Evolutionary conservation across 2,329 filamentous ascomycete species (phyloP).

Genomic region (Phoma sp.): DNA sequence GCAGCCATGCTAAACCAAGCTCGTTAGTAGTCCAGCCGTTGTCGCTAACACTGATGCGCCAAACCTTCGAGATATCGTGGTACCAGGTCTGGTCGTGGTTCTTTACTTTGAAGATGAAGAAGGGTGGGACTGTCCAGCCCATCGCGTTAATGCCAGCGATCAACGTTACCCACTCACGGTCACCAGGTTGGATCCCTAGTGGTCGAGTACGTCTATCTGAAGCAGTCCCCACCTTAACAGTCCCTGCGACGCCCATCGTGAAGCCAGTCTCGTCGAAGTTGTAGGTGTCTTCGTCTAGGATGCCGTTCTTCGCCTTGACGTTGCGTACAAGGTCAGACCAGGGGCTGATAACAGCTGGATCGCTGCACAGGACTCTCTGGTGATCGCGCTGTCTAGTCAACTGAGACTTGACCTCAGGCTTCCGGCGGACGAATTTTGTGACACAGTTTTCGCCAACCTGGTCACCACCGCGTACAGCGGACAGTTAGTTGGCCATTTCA

Average conservation of each 20-base stretch:
- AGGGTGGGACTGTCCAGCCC: constrained; percentile 19
- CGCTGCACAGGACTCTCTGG: too few relatives aligned
- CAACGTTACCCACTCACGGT: constrained; percentile 22
- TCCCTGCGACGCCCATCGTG: too few relatives aligned
- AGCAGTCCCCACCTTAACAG: too few relatives aligned
- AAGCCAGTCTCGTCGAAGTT: too few relatives aligned
- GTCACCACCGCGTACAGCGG: too few relatives aligned
- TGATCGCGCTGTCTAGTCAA: constrained; percentile 7
- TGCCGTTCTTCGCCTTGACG: constrained; percentile 17
- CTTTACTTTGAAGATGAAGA: constrained; percentile 21
- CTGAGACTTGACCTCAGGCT: constrained; percentile 12
- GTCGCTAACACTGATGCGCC: constrained; percentile 34
- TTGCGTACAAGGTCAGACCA: constrained; percentile 22
- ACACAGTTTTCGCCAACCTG: constrained; percentile 18
- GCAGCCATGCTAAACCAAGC: constrained; percentile 43
- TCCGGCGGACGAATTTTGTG: constrained; percentile 9
- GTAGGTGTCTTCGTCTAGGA: too few relatives aligned
- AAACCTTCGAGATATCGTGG: constrained; percentile 29
- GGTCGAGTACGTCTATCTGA: background rate
- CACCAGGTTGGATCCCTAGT: constrained; percentile 9
- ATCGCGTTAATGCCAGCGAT: constrained; percentile 18
- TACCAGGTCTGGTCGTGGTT: too few relatives aligned
- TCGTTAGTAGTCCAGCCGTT: constrained; percentile 48
- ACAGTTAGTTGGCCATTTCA: constrained; percentile 17
- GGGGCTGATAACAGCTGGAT: constrained; percentile 15